Evolutionary conservation across 148 eudicot genomes (phyloP), one percentile per base, ranked within the genome.

Genomic region (Fagopyrum esculentum): DNA sequence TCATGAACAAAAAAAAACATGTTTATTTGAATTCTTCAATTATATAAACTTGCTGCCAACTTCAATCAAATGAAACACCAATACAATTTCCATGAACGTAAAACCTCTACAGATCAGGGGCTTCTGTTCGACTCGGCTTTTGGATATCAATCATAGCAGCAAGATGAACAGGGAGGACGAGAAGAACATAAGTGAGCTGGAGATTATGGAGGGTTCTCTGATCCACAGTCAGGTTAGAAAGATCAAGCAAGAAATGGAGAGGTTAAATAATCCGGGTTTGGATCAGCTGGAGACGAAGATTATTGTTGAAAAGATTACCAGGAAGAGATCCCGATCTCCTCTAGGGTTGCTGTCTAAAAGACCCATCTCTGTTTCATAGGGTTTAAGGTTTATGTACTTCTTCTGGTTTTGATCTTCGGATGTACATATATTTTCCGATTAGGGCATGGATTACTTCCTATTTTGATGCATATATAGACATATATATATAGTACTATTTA

Each of bases 241-340:
- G 51, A 71, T 71, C 74, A 71, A 71, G 74, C 74, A 71, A 46
- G 74, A 71, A 55, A 71, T 71, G 54, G 74, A 71, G 40, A 71
- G 19, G 54, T 46, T 26, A n/a, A 71, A 45, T 54, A 16, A 71
- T 22, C 74, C 51, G 7, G 51, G 55, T 19, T 47, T 47, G 54
- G 54, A 71, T 54, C 55, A 71, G 30, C 56, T 30, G 43, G 55
- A 71, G 50, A 71, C 30, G 29, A 19, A n/a, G 74, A 12, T 26
- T 49, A n/a, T 72, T 49, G 3, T 6, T 45, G 35, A 7, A 56
- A 52, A 72, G 48, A 70, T 82, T 72, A 78, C 59, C 26, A 64
- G 77, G 76, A 83, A 75, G 73, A 72, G 90, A 17, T 83, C 88
- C 0, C 78, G 88, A 11, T 85, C 88, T 60, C 90, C 88, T 48